phyloP scores from a whole-genome alignment of 441 rosid genomes.

The Viola pubescens region DNA sequence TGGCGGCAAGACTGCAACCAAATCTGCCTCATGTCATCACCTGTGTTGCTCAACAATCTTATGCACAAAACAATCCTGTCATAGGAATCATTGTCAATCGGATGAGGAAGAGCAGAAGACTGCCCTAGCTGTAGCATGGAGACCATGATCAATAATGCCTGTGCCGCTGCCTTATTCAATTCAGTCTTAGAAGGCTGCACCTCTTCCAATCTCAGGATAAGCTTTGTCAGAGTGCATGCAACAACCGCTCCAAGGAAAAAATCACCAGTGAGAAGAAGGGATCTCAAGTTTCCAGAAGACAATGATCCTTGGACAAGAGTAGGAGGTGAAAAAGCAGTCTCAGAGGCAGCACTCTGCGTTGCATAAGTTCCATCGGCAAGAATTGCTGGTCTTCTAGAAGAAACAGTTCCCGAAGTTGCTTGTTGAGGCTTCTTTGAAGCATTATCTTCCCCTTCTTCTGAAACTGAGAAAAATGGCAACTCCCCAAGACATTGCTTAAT shows the following conservation, averaged over 20 bases:
- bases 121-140: conserved; percentile 85
- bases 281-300: conserved; percentile 74
- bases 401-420: conserved; percentile 42
- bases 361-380: conserved; percentile 95
- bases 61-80: conserved; percentile 74
- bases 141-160: conserved; percentile 66
- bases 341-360: conserved; percentile 90
- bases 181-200: conserved; percentile 72
- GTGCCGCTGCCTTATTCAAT: conserved; percentile 55
- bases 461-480: conserved; percentile 58
- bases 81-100: conserved; percentile 75
- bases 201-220: conserved; percentile 77
- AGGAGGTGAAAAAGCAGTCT: conserved; percentile 77
- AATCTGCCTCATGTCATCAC: conserved; percentile 66
- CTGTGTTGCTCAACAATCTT: conserved; percentile 58
- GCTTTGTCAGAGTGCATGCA: conserved; percentile 78
- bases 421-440: conserved; percentile 44
- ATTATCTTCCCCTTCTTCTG: conserved; percentile 56
- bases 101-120: conserved; percentile 65
- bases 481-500: conserved; percentile 92
- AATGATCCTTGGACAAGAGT: conserved; percentile 69
- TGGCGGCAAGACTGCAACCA: conserved; percentile 83
- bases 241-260: conserved; percentile 95
- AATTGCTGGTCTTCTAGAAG: conserved; percentile 84
- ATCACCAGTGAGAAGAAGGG: conserved; percentile 73